Percentiles rank a stretch among this genome's conserved stretches.
These are phyloP conservation scores for Backusella macrospora DNA, from an alignment of 192 early-diverging fungal genomes.

Conservation along the genomic window DNA sequence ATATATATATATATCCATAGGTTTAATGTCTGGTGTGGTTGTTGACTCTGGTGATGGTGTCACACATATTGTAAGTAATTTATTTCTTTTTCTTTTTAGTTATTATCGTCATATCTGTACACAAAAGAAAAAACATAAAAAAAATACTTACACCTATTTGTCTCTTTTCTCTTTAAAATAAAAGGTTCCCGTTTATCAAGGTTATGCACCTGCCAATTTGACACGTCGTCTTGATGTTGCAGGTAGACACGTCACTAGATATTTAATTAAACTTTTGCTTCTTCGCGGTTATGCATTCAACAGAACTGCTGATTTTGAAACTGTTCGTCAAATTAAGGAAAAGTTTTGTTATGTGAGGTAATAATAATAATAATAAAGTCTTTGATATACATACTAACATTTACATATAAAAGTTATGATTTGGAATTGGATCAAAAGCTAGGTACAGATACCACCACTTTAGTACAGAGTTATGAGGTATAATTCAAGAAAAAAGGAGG, in stretches of 20 bases:
- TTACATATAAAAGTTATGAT: conserved; percentile 73
- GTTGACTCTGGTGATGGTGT: conserved; percentile 99
- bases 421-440: conserved; percentile 92
- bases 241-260: conserved; percentile 93
- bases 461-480: conserved; percentile 94
- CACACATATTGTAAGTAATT: conserved; percentile 81
- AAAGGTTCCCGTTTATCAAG: conserved; percentile 93
- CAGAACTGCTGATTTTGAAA: conserved; percentile 97
- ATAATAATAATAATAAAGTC: background rate
- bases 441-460: conserved; percentile 94
- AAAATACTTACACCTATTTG: background rate
- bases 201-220: conserved; percentile 88
- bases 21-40: conserved; percentile 93
- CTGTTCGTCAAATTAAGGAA: conserved; percentile 97
- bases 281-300: conserved; percentile 96
- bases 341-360: conserved; percentile 97
- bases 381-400: background rate
- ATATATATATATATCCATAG: conserved; percentile 43
- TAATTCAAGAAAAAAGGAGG: background rate
- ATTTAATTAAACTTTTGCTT: conserved; percentile 95
- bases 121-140: background rate
- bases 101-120: too few species aligned
- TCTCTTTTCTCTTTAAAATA: background rate
- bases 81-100: background rate
- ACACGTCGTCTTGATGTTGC: conserved; percentile 93